Evolutionary conservation across 2,329 filamentous ascomycete species (phyloP).

Genomic region (Talaromyces sp.): DNA sequence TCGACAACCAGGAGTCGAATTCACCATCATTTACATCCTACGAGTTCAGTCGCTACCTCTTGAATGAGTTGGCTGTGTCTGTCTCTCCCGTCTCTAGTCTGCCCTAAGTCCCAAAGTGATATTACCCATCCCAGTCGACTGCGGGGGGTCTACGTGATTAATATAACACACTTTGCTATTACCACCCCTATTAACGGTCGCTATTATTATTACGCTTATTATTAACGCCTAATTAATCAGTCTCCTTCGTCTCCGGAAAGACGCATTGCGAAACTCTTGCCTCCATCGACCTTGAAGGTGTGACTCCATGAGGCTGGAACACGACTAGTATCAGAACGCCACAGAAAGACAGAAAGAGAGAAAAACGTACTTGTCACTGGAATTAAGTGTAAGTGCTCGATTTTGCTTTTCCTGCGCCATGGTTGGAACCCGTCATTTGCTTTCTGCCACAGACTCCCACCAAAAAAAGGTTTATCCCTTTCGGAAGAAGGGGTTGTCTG

Average conservation of each 20-base stretch:
- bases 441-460: conserved; percentile 12
- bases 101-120: neutral
- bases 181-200: conserved; percentile 7
- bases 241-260: conserved; percentile 14
- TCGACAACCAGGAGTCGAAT: neutral
- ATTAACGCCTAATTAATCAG: neutral
- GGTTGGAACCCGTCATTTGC: neutral
- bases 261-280: conserved; percentile 17
- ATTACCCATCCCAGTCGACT: conserved; percentile 3
- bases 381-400: neutral
- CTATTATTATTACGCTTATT: neutral
- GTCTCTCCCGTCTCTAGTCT: conserved; percentile 15
- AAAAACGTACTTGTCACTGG: neutral
- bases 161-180: conserved; percentile 8
- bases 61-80: conserved; percentile 13
- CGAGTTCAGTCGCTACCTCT: conserved; percentile 14
- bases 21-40: neutral
- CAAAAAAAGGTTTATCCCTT: conserved; percentile 16
- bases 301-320: conserved; percentile 15
- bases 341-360: neutral
- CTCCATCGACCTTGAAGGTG: conserved; percentile 17
- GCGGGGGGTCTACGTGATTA: conserved; percentile 1
- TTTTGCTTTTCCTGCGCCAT: neutral
- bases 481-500: conserved; percentile 18
- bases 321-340: conserved; percentile 14